Conservation (phyloP, 2,329 filamentous ascomycete genomes). For the Sporothrix inflata region DNA sequence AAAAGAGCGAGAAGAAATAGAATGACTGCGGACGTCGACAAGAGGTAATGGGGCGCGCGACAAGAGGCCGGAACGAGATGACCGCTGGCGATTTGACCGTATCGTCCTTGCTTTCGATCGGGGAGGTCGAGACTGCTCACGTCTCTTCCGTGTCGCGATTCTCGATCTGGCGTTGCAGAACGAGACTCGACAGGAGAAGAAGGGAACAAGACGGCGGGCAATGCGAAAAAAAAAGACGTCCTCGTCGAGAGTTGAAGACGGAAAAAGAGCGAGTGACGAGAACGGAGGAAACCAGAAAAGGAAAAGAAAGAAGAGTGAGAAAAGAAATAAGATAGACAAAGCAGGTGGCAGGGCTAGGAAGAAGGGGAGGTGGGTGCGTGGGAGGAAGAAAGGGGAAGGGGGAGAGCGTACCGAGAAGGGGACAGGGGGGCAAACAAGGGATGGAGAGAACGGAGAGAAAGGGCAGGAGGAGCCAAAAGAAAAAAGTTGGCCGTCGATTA, state of each 20-base stretch:
- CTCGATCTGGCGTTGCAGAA: slow-evolving; percentile 8
- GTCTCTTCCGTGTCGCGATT: not conserved
- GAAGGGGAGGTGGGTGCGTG: not conserved
- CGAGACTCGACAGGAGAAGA: slow-evolving; percentile 12
- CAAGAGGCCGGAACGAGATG: not conserved
- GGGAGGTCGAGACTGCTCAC: not conserved
- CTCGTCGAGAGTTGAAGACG: slow-evolving; percentile 28
- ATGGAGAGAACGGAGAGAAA: slow-evolving; percentile 10
- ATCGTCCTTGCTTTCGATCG: not conserved
- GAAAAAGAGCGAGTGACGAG: slow-evolving; percentile 27
- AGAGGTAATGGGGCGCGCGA: not conserved
- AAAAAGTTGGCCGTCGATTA: slow-evolving; percentile 26
- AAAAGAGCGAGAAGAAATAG: not conserved
- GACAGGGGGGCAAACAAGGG: slow-evolving; percentile 7
- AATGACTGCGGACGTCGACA: not conserved
- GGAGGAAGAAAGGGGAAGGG: not conserved
- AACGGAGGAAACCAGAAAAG: not conserved
- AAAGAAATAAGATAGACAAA: not conserved
- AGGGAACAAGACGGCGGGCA: not conserved
- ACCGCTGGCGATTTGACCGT: not conserved
- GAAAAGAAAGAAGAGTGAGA: not conserved
- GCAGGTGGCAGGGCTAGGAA: slow-evolving; percentile 9
- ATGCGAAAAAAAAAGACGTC: slow-evolving; percentile 19
- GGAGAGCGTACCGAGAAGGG: not conserved
- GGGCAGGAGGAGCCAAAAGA: not conserved